Evolutionary conservation across 345 rosid species (phyloP).

Genomic region (Melaleuca alternifolia): DNA sequence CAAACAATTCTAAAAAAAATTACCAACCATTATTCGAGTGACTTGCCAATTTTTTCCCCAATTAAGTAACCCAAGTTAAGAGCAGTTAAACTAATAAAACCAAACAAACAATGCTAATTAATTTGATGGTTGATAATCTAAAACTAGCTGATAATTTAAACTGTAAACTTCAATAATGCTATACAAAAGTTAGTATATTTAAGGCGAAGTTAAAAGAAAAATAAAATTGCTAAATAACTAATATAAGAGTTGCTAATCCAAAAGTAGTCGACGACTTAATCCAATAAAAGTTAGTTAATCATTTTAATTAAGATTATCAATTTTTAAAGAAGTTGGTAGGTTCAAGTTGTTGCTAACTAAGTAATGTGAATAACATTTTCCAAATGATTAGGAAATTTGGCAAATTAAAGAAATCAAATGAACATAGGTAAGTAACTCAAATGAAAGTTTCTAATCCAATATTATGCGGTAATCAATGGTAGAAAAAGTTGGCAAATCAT

Average conservation of each 20-base stretch:
- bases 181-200: not conserved
- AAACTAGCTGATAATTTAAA: too few relatives aligned
- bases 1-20: not conserved
- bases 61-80: not conserved
- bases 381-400: not conserved
- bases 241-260: not conserved
- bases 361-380: not conserved
- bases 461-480: not conserved
- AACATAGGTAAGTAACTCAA: not conserved
- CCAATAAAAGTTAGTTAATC: not conserved
- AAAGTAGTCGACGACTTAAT: not conserved
- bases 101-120: not conserved
- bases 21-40: not conserved
- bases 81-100: not conserved
- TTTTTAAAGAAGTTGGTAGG: not conserved
- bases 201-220: not conserved
- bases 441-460: not conserved
- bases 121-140: not conserved
- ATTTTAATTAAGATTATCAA: not conserved
- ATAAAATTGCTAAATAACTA: not conserved
- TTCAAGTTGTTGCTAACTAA: not conserved
- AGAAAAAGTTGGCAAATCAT: not conserved
- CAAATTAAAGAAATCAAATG: not conserved
- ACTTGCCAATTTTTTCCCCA: not conserved
- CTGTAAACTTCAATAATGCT: not conserved